Base-by-base conservation (phyloP, 2,329 filamentous ascomycete species). In the Curvularia spicifera region DNA sequence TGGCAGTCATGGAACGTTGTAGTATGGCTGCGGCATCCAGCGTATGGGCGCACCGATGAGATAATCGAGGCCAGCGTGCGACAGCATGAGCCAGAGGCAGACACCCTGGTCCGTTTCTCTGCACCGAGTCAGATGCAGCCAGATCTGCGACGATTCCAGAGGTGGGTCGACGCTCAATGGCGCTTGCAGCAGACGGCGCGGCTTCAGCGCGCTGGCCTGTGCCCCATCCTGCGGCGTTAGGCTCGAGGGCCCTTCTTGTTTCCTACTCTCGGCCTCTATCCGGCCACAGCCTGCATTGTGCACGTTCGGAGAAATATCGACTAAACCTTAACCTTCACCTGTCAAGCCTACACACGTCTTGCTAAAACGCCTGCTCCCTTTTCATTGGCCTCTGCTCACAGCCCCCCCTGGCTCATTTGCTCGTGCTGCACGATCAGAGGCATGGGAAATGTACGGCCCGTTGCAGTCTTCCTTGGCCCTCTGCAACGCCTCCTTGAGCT, bases 371-470 rank as follows among this genome's bases (percentile, higher is more conserved):
- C 60, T 63, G 67, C 64, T 60, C 67, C 61, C 60, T 59, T 63
- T 64, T 69, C 63, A 59, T 60, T 66, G 67, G 63, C 69, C 57
- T 59, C 59, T 64, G 60, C 71, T 66, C 62, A 67, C 69, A 67
- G 64, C 37, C 65, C 65, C 64, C 37, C 67, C 68, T 70, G 71
- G 61, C 61, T 54, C 59, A 49, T 33, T 64, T 57, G 57, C 66
- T 68, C 56, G 61, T 59, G 55, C 55, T 69, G 69, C 67, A 71
- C 68, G 71, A 72, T 69, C 63, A 66, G 67, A 68, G 63, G 68
- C 68, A 70, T 71, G 70, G 61, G 66, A 68, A 59, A 71, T 68
- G 68, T 66, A 76, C 75, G 74, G 75, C 73, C 75, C 75, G 75
- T 76, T 76, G 75, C 74, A 77, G 73, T 71, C 65, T 66, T 72